Evolutionary conservation across 176 grass and related monocot genomes (phyloP).

Genomic region (Carex scoparia): DNA sequence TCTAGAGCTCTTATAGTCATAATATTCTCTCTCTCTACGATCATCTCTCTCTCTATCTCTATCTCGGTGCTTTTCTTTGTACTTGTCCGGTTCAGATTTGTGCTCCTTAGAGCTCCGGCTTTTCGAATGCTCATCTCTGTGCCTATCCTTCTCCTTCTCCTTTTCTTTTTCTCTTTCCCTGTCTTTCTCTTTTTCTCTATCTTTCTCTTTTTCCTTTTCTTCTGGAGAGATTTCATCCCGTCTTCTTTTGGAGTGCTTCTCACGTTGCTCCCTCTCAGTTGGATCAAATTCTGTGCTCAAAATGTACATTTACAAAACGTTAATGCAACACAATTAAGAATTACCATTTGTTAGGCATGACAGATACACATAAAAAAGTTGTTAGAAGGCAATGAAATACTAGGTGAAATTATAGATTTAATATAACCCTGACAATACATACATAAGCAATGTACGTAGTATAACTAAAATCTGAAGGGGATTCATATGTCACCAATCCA

Average conservation of each 20-base stretch:
- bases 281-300: conserved; percentile 23
- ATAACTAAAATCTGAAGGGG: neutral
- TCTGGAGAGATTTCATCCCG: conserved; percentile 41
- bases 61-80: conserved; percentile 70
- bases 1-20: conserved; percentile 57
- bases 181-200: conserved; percentile 45
- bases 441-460: neutral
- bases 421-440: neutral
- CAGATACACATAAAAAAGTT: neutral
- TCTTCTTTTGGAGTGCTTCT: conserved; percentile 46
- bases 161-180: conserved; percentile 59
- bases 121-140: conserved; percentile 69
- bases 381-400: neutral
- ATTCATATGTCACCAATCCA: neutral
- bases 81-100: conserved; percentile 67
- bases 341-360: neutral
- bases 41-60: conserved; percentile 43
- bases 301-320: neutral
- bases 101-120: conserved; percentile 69
- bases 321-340: neutral
- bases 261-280: conserved; percentile 14
- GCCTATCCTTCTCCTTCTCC: conserved; percentile 54
- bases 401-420: neutral
- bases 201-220: conserved; percentile 50
- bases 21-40: conserved; percentile 44